Evolutionary conservation across 2,329 filamentous ascomycete species (phyloP).

Genomic region (Dendryphion nanum): DNA sequence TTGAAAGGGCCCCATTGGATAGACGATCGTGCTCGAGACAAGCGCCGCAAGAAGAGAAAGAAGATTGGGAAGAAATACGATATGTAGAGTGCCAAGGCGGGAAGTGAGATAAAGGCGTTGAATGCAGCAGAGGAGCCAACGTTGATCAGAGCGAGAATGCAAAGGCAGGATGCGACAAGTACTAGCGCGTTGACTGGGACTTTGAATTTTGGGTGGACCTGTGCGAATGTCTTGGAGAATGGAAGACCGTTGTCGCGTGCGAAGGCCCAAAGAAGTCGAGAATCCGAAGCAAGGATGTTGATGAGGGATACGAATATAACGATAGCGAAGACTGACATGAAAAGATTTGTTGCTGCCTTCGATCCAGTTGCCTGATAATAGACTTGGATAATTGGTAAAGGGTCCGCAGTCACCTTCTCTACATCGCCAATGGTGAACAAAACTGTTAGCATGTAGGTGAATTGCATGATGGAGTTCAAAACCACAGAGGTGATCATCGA

Average conservation of each 20-base stretch:
- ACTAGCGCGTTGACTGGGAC: slow-evolving; percentile 32
- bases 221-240: slow-evolving; percentile 27
- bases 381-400: slow-evolving; percentile 48
- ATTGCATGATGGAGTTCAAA: slow-evolving; percentile 41
- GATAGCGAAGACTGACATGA: slow-evolving; percentile 24
- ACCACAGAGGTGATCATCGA: slow-evolving; percentile 46
- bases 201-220: slow-evolving; percentile 25
- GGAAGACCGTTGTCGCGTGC: slow-evolving; percentile 36
- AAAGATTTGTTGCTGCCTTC: slow-evolving; percentile 43
- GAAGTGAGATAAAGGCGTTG: slow-evolving; percentile 33
- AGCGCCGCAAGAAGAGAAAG: slow-evolving; percentile 18
- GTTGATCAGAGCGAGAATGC: slow-evolving; percentile 34
- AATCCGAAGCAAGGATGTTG: slow-evolving; percentile 41
- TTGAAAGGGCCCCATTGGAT: slow-evolving; percentile 20
- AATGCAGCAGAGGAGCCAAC: slow-evolving; percentile 36
- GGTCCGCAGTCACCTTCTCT: slow-evolving; percentile 33
- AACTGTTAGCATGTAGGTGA: slow-evolving; percentile 45
- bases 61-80: slow-evolving; percentile 31
- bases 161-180: slow-evolving; percentile 21
- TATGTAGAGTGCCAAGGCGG: slow-evolving; percentile 25
- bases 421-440: slow-evolving; percentile 46
- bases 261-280: slow-evolving; percentile 38
- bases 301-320: slow-evolving; percentile 37
- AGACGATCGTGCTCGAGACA: slow-evolving; percentile 8
- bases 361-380: slow-evolving; percentile 37